Evolutionary conservation across 2,329 filamentous ascomycete species (phyloP), one percentile per base, ranked within the genome.

Genomic region (Myrmaecium sp.): DNA sequence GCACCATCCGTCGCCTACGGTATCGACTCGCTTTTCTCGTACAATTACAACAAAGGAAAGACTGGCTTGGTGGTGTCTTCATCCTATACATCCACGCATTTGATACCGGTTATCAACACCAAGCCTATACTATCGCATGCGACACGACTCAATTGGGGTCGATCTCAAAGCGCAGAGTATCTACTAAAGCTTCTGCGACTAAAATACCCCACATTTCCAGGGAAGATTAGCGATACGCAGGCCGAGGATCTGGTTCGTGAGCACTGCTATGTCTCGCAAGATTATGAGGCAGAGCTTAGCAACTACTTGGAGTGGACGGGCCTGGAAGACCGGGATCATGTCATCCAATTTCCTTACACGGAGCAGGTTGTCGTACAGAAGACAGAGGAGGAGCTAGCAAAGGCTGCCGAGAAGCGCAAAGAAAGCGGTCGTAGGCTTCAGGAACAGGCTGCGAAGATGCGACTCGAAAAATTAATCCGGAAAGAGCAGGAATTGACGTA

Each of bases 401-500:
- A 73, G 21, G 81, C 91, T 36, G 83, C 86, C 7, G 89, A 98
- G 58, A 77, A 86, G 47, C 82, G 92, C 46, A 92, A 91, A 49
- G 89, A 98, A 53, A 89, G 82, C 39, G 89, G 89, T 0, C 66
- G 89, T 36, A 66, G 91, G 23, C 49, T 98, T 14, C 89, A 98
- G 50, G 83, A 94, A 42, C 89, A 98, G 52, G 89, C 89, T 0
- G 86, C 86, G 6, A 95, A 93, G 53, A 93, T 94, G 82, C 75
- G 89, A 5, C 59, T 98, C 1, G 89, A 98, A 37, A 92, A 92
- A 45, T 62, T 98, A 24, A 81, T 95, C 48, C 79, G 80, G 44
- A 98, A 98, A 52, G 89, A 98, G 54, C 74, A 92, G 46, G 84
- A 95, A 47, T 58, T 95, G 2, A 84, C 92, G 39, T 94, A 93